Percentiles rank a stretch among this genome's conserved stretches.
These are phyloP conservation scores for Emmonsiellopsis sp. DNA, from an alignment of 2,329 filamentous ascomycete genomes.

Conservation along the genomic window DNA sequence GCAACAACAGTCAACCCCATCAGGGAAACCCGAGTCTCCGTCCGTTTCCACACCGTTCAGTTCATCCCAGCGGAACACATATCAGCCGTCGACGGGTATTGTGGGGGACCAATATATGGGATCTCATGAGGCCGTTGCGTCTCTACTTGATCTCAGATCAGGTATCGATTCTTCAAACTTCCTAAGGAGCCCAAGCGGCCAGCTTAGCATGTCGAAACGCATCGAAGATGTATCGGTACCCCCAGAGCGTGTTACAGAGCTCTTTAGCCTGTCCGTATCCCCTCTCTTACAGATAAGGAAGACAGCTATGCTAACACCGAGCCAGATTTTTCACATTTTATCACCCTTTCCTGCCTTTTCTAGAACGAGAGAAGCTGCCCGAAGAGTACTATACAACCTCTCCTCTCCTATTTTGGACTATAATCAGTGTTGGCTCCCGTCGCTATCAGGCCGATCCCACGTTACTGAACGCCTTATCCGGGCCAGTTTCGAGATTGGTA, in stretches of 20 bases:
- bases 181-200: slow-evolving; percentile 41
- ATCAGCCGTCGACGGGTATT: slow-evolving; percentile 19
- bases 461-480: slow-evolving; percentile 44
- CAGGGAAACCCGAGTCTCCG: slow-evolving; percentile 25
- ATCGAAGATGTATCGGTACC: slow-evolving; percentile 43
- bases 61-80: slow-evolving; percentile 3
- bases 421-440: slow-evolving; percentile 53
- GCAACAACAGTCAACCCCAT: slow-evolving; percentile 13
- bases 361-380: slow-evolving; percentile 46
- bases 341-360: slow-evolving; percentile 56
- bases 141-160: slow-evolving; percentile 41
- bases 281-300: neutral
- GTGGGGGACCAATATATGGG: slow-evolving; percentile 35
- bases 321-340: slow-evolving; percentile 54
- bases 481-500: slow-evolving; percentile 48
- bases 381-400: slow-evolving; percentile 51
- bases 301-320: neutral
- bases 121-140: slow-evolving; percentile 43
- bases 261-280: slow-evolving; percentile 37
- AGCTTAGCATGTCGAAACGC: slow-evolving; percentile 36
- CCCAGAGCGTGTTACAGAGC: slow-evolving; percentile 34
- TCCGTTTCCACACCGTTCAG: slow-evolving; percentile 20
- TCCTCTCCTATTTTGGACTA: slow-evolving; percentile 61
- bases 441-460: slow-evolving; percentile 47
- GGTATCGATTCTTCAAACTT: slow-evolving; percentile 35